Evolutionary conservation across 345 rosid species (phyloP), one percentile per base, ranked within the genome.

Genomic region (Salix brachista): DNA sequence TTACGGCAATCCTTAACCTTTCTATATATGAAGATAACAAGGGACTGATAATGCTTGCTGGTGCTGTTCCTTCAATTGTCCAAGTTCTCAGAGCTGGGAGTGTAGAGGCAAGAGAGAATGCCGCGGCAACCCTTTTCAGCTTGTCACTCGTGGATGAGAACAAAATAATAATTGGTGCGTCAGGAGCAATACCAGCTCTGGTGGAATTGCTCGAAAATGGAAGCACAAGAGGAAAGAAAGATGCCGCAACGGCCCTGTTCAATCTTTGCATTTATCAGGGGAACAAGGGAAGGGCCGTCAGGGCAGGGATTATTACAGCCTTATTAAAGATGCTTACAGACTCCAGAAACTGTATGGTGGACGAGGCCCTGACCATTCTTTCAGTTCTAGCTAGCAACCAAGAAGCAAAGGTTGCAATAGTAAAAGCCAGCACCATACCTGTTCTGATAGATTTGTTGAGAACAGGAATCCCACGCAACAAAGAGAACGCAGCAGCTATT

Each of bases 121-220:
- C 97, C 0, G 98, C 99, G 41, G 98, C 99, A 8, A 92, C 99
- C 58, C 90, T 93, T 67, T 96, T 96, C 76, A 93, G 98, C 85
- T 86, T 96, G 78, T 92, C 98, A 13, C 87, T 93, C 18, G 91
- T 88, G 37, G 97, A 92, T 69, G 97, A 96, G 87, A 96, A 92
- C 90, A 93, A 93, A 76, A 91, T 92, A 68, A 90, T 90, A 50
- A 96, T 93, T 6, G 99, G 99, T 10, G 91, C 95, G 32, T 89
- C 94, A 0, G 98, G 98, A 44, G 98, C 99, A 1, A 91, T 92
- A 75, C 90, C 90, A 10, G 92, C 96, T 25, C 73, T 96, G 78
- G 94, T 96, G 17, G 84, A 91, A 37, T 86, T 96, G 80, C 90
- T 93, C 30, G 89, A 84, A 60, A 84, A 80, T 54, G 97, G 98